Evolutionary conservation across 106 monocot genomes (phyloP).

Genomic region (Apostasia ramifera): DNA sequence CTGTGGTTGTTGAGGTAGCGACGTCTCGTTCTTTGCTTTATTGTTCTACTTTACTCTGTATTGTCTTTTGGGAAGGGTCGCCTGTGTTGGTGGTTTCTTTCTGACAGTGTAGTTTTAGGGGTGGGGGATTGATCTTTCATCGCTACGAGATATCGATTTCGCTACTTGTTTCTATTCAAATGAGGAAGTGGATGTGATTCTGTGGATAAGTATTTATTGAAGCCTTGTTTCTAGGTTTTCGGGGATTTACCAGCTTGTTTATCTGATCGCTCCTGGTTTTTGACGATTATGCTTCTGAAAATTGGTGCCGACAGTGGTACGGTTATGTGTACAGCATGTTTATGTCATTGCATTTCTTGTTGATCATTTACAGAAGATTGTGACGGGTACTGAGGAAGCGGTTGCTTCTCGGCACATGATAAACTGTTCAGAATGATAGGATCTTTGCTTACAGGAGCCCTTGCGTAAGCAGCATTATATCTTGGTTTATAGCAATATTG

Average conservation of each 20-base stretch:
- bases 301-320: neutral
- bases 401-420: neutral
- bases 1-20: no score
- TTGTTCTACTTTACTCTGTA: no score
- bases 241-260: neutral
- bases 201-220: no score
- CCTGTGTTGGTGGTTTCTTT: no score
- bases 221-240: no score
- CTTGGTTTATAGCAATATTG: neutral
- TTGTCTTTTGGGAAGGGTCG: no score
- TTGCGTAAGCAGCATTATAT: slow-evolving; percentile 20
- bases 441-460: slow-evolving; percentile 29
- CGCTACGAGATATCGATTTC: neutral
- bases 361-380: neutral
- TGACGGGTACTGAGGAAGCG: neutral
- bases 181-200: no score
- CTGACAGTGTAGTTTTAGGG: no score
- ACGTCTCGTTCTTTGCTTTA: no score
- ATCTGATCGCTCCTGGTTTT: neutral
- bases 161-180: neutral
- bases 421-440: slow-evolving; percentile 28
- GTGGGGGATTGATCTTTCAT: neutral
- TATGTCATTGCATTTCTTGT: neutral
- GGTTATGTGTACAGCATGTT: neutral
- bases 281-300: neutral